Evolutionary conservation across 2,329 filamentous ascomycete species (phyloP), one percentile per base, ranked within the genome.

Genomic region (Tolypocladium tropicale): DNA sequence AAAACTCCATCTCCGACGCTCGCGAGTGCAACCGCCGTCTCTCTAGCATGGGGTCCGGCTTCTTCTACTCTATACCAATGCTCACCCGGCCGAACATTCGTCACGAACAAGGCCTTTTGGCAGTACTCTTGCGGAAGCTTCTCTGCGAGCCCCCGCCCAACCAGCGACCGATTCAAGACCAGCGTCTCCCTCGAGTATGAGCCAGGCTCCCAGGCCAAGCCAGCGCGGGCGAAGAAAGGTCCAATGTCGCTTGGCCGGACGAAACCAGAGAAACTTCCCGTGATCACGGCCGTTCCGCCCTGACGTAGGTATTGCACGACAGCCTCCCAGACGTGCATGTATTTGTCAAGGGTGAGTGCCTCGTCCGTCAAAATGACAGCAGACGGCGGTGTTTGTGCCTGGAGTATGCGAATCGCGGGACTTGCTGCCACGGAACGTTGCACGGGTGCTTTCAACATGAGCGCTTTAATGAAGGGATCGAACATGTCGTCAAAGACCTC

Each of bases 1-100:
- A 68, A 57, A 36, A 56, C 64, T 43, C 67, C 67, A 30, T 61
- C 49, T n/a, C 65, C 67, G 53, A 67, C 63, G 21, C 58, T 55
- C 5, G 63, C 60, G 34, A 68, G 59, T 48, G 59, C 59, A 18
- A 65, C 59, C n/a, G 66, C 57, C 4, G 61, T 57, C 54, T 65
- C 60, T 11, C 33, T 34, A 2, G 33, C 33, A 14, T 34, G 14
- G 12, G 30, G 30, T 4, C 11, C 33, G 33, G 33, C 11, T 14
- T 5, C 11, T 3, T 32, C 9, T 9, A 56, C 49, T 16, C 49
- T 46, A 48, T 68, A 68, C 63, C 63, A 68, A 41, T 58, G 56
- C 52, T 68, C 63, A 3, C 52, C 33, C 21, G 32, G 49, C 53
- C 58, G 52, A 30, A 67, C 62, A 33, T 62, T 61, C 33, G 58